Evolutionary conservation across 345 rosid genomes (phyloP).

Genomic region (Melaleuca quinquenervia): DNA sequence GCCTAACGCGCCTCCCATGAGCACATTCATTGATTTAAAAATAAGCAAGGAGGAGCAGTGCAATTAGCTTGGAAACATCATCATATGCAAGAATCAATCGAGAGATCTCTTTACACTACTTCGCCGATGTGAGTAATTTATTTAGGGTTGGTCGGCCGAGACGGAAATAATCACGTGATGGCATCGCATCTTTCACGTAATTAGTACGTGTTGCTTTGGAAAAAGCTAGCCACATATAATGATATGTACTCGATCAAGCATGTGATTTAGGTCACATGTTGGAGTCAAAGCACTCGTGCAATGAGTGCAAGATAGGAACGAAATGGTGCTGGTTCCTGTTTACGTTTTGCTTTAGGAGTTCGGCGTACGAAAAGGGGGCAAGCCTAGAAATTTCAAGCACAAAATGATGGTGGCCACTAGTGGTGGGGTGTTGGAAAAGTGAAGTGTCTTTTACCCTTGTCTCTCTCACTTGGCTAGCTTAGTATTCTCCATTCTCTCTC

Average conservation of each 20-base stretch:
- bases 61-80: not conserved
- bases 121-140: not conserved
- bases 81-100: not conserved
- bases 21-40: not conserved
- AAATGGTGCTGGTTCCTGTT: conserved; percentile 13
- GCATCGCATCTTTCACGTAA: not conserved
- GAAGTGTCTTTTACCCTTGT: conserved; percentile 9
- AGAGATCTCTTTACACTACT: not conserved
- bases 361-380: not conserved
- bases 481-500: not conserved
- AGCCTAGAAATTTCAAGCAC: conserved; percentile 21
- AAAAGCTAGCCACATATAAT: not conserved
- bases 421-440: conserved; percentile 28
- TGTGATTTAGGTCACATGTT: not conserved
- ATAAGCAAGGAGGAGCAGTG: not conserved
- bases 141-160: not conserved
- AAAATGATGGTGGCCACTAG: conserved; percentile 73
- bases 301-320: conserved; percentile 2
- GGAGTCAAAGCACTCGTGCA: not conserved
- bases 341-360: not conserved
- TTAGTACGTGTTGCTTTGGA: not conserved
- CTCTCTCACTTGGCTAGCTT: not conserved
- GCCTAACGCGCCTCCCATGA: not conserved
- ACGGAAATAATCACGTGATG: not conserved
- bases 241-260: not conserved